A percentile compares a stretch with the other conserved stretches of the same genome.
phyloP scores from a whole-genome alignment of 305 asterid genomes.

The Rubia tinctorum region DNA sequence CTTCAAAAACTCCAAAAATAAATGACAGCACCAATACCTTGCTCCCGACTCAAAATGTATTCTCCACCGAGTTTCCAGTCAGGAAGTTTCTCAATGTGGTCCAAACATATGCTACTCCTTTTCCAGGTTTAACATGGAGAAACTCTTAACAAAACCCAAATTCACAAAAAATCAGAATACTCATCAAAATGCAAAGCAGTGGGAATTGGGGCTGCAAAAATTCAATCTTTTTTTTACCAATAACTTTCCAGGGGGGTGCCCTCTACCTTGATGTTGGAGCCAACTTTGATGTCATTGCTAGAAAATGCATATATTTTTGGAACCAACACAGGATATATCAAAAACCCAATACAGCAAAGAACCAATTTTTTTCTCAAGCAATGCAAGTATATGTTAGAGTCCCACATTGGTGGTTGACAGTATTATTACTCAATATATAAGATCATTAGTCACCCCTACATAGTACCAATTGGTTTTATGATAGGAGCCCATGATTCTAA shows the following conservation, averaged over 20 bases:
- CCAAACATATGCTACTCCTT: constrained; percentile 95
- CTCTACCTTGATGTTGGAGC: constrained; percentile 88
- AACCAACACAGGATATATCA: constrained; percentile 1
- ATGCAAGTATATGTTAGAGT: too few relatives aligned
- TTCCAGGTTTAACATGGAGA: constrained; percentile 97
- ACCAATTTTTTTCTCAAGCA: neutral
- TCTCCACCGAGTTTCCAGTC: constrained; percentile 79
- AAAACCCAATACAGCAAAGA: neutral
- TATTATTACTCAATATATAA: too few relatives aligned
- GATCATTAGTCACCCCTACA: too few relatives aligned
- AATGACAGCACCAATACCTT: constrained; percentile 44
- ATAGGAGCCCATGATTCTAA: too few relatives aligned
- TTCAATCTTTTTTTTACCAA: constrained; percentile 42
- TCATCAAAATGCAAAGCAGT: neutral
- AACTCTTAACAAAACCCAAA: constrained; percentile 48
- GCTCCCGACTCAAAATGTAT: constrained; percentile 94
- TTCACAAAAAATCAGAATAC: neutral
- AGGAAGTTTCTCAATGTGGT: constrained; percentile 74
- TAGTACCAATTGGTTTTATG: too few relatives aligned
- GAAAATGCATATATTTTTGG: constrained; percentile 69
- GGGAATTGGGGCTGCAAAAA: neutral
- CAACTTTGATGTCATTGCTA: constrained; percentile 92
- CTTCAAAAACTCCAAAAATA: neutral
- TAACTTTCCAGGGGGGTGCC: constrained; percentile 92
- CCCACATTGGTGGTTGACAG: too few relatives aligned